These are phyloP conservation scores for Penicillium paxilli DNA, from an alignment of 495 filamentous ascomycete genomes.

Conservation along the genomic window DNA sequence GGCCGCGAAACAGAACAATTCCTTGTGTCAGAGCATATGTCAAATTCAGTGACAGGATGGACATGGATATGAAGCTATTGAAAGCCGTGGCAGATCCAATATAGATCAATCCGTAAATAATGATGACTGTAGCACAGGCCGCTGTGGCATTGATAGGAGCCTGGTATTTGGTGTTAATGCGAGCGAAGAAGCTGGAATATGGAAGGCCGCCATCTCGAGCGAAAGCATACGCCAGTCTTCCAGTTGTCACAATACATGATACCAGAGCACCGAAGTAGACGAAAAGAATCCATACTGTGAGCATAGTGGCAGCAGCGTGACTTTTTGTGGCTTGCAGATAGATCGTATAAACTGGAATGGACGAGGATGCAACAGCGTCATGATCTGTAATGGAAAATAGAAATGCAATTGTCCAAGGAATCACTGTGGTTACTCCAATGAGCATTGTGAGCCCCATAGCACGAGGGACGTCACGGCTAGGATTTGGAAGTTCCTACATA, in stretches of 20 bases:
- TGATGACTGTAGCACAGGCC: constrained; percentile 5
- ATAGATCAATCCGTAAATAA: constrained; percentile 23
- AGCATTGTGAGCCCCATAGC: constrained; percentile 20
- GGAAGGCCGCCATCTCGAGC: constrained; percentile 20
- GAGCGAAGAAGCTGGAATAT: constrained; percentile 6
- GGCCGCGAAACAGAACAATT: constrained; percentile 14
- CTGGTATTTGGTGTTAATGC: not conserved
- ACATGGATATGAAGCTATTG: constrained; percentile 22
- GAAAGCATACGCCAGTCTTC: constrained; percentile 12
- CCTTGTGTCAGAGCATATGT: constrained; percentile 20
- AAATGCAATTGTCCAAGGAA: constrained; percentile 27
- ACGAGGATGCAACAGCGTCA: constrained; percentile 21
- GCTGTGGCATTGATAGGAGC: constrained; percentile 15
- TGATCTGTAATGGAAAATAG: constrained; percentile 30
- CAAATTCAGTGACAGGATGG: constrained; percentile 20
- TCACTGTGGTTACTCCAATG: constrained; percentile 20
- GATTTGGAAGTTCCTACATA: constrained; percentile 22
- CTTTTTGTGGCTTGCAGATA: constrained; percentile 27
- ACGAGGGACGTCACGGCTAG: constrained; percentile 18
- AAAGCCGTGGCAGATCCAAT: constrained; percentile 28
- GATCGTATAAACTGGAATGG: constrained; percentile 19
- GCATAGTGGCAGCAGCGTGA: constrained; percentile 15
- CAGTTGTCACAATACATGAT: constrained; percentile 10
- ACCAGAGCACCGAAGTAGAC: constrained; percentile 10
- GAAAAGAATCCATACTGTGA: constrained; percentile 13